Conservation (phyloP, 2,329 filamentous ascomycete genomes). For the Diplocarpon rosae region DNA sequence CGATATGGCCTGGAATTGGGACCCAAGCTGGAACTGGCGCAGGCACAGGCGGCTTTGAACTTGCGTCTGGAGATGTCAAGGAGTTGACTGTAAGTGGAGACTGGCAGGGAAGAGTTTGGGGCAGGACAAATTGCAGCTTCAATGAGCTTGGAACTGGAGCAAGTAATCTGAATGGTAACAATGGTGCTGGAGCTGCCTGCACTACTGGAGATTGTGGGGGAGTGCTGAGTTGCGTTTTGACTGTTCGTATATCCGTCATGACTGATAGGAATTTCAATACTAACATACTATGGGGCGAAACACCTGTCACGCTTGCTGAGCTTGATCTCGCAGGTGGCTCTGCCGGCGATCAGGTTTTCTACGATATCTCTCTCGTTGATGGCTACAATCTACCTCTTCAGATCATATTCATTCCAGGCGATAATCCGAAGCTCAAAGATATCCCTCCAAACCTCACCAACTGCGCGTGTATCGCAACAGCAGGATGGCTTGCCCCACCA, state of each 20-base stretch:
- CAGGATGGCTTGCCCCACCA: slow-evolving; percentile 46
- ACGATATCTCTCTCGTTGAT: slow-evolving; percentile 77
- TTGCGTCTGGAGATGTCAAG: slow-evolving; percentile 45
- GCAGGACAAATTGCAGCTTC: slow-evolving; percentile 73
- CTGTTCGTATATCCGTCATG: slow-evolving; percentile 39
- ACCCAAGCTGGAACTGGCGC: slow-evolving; percentile 64
- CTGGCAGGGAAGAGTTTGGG: slow-evolving; percentile 79
- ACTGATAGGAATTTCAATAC: slow-evolving; percentile 4
- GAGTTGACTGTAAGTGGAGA: slow-evolving; percentile 56
- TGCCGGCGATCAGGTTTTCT: slow-evolving; percentile 55
- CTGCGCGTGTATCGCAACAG: slow-evolving; percentile 62
- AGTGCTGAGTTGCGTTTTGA: slow-evolving; percentile 55
- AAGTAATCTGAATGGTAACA: slow-evolving; percentile 30
- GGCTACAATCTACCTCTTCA: slow-evolving; percentile 72
- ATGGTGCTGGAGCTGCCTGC: slow-evolving; percentile 47
- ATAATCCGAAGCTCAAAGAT: slow-evolving; percentile 45
- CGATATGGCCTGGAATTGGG: slow-evolving; percentile 65
- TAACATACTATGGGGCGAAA: slow-evolving; percentile 43
- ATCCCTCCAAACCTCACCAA: slow-evolving; percentile 71
- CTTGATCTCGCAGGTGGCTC: slow-evolving; percentile 63
- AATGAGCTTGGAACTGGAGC: slow-evolving; percentile 49
- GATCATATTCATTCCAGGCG: slow-evolving; percentile 47
- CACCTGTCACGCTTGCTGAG: slow-evolving; percentile 68
- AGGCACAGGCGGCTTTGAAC: slow-evolving; percentile 55
- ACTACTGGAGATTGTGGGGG: slow-evolving; percentile 67